Base-by-base conservation (phyloP, 2,329 filamentous ascomycete species). In the Hortaea werneckii region DNA sequence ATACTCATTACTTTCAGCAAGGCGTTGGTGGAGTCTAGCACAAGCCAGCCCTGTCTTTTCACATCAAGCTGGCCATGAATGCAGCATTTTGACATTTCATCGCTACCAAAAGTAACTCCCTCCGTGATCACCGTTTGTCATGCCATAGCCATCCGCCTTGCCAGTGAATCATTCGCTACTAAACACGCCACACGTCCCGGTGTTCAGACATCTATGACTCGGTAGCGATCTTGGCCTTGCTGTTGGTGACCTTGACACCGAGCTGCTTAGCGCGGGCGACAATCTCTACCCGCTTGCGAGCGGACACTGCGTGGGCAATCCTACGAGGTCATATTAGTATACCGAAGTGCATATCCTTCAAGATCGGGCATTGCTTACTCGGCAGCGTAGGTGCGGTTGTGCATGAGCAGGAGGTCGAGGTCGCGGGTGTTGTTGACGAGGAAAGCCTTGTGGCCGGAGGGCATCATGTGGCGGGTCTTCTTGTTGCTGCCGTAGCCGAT, bases 381-480 rank as follows among this genome's bases (percentile, higher is more conserved):
- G 70, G 92, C 92, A 70, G 92, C 92, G 76, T 87, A 95, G 74
- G 88, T 94, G 72, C 85, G 84, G 87, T 96, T 96, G 85, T 98
- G 92, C 92, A 98, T 98, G 65, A 98, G 80, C 67, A 98, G 83
- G 55, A 98, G 85, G 74, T 98, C 90, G 67, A 98, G 83, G 64
- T 98, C 92, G 71, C 83, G 80, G 73, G 80, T 73, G 81, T 98
- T 98, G 83, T 84, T 87, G 77, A 98, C 92, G 69, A 96, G 82
- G 85, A 98, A 98, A 59, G 90, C 87, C 83, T 95, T 96, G 85
- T 96, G 90, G 76, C 92, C 92, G 65, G 88, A 95, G 70, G 92
- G 92, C 80, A 88, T 94, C 83, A 96, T 83, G 81, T 94, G 90
- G 68, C 87, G 83, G 70, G 92, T 98, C 83, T 96, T 96, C 82